Base-by-base conservation (phyloP, 345 rosid species). In the Noccaea bulbosa region DNA sequence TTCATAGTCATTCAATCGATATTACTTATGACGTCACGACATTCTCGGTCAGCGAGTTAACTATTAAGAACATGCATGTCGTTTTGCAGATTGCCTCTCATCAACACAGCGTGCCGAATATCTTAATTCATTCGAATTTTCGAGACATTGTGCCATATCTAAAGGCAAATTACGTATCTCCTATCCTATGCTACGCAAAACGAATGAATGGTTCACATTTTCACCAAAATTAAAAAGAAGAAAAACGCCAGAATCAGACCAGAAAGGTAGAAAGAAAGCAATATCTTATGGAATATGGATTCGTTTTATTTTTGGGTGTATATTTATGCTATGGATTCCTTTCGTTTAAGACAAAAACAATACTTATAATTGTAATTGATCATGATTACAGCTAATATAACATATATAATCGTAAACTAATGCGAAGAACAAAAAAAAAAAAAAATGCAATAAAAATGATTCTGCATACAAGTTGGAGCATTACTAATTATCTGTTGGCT, bases 331-430 rank as follows among this genome's bases (percentile, higher is more conserved):
- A 15, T 60, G 9, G 67, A 74, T 60, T 74, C 78, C 69, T 52
- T 67, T 67, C 51, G 63, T 44, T 60, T 43, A 14, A 41, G 37
- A 41, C 20, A 22, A 41, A 54, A 72, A 44, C 17, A 34, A 34
- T 44, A 45, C 38, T 58, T 16, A 46, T 46, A 39, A 51, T 67
- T 40, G 4, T 50, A 32, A 66, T 50, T 15, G 61, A 33, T 33
- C 30, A 27, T 46, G 73, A 74, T 67, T 59, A 74, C 78, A 67
- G 73, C 73, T 67, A 74, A 50, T 52, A 17, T n/a, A 12, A 30
- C 30, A 7, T 37, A 33, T 33, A 59, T 58, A 49, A 65, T 49
- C 60, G 8, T 55, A 68, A 38, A 17, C n/a, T 32, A 16, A 45
- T 65, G 66, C 27, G 11, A 64, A 14, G 14, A 65, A 56, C 71